Conservation (phyloP, 129 eudicot species). For the Escallonia rubra region DNA sequence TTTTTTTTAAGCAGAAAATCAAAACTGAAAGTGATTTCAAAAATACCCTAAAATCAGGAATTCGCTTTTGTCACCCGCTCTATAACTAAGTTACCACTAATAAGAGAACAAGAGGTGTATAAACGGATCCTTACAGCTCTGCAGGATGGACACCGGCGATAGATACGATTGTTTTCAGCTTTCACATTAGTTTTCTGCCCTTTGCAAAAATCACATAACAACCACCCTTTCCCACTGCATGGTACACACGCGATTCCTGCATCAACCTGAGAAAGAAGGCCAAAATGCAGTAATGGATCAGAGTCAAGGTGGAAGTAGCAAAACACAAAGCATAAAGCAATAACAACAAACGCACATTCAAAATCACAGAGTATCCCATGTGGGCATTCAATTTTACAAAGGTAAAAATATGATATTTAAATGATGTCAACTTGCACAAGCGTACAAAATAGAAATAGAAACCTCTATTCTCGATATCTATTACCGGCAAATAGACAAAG, state of each 20-base stretch:
- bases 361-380: too few species aligned
- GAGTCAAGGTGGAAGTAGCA: not conserved
- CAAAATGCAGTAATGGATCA: not conserved
- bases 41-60: too few species aligned
- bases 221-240: slow-evolving; percentile 88
- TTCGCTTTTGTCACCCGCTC: too few species aligned
- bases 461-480: too few species aligned
- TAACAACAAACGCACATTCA: not conserved
- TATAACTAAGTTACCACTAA: too few species aligned
- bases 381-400: not conserved
- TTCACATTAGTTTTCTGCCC: slow-evolving; percentile 91
- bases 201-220: slow-evolving; percentile 77
- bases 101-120: not conserved
- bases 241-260: slow-evolving; percentile 68
- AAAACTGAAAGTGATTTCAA: too few species aligned
- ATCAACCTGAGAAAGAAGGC: slow-evolving; percentile 26
- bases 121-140: slow-evolving; percentile 59
- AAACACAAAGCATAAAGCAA: not conserved
- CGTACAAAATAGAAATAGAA: too few species aligned
- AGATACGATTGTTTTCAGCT: slow-evolving; percentile 58
- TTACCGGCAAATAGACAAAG: too few species aligned
- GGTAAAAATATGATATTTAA: too few species aligned
- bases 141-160: slow-evolving; percentile 95
- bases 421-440: too few species aligned
- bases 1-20: too few species aligned